Conservation (phyloP, 176 grass and related monocot species). For the Guadua angustifolia region DNA sequence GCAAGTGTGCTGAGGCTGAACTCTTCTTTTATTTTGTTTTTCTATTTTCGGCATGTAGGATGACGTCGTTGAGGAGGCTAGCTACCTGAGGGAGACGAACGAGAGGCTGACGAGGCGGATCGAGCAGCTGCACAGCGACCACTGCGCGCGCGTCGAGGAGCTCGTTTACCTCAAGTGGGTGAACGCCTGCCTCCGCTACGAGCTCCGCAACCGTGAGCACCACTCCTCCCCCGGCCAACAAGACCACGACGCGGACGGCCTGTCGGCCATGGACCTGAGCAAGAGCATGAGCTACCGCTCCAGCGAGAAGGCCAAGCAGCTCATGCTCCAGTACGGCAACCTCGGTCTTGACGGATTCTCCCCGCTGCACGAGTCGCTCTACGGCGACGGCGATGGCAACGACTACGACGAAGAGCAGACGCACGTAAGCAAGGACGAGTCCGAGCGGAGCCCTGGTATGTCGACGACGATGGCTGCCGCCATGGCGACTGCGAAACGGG, state of each 20-base stretch:
- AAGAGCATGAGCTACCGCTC: conserved; percentile 75
- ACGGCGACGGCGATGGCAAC: neutral
- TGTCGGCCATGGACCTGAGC: conserved; percentile 69
- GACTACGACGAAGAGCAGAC: neutral
- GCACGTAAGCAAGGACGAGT: neutral
- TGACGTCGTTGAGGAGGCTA: conserved; percentile 47
- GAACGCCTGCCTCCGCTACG: conserved; percentile 85
- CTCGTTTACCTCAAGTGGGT: conserved; percentile 92
- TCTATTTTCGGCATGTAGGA: conserved; percentile 37
- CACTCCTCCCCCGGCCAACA: conserved; percentile 11
- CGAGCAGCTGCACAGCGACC: conserved; percentile 65
- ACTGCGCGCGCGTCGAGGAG: conserved; percentile 71
- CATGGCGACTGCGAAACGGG: conserved; percentile 6
- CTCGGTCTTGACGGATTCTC: conserved; percentile 49
- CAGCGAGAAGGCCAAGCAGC: conserved; percentile 69
- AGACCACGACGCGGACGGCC: neutral
- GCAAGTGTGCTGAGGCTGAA: neutral
- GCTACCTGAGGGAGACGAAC: conserved; percentile 55
- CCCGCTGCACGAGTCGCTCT: conserved; percentile 39
- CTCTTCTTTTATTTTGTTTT: neutral
- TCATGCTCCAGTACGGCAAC: conserved; percentile 71
- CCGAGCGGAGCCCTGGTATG: neutral
- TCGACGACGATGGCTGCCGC: neutral
- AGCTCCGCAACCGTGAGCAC: conserved; percentile 52
- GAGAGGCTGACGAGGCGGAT: conserved; percentile 64